A percentile compares a stretch with the other conserved stretches of the same genome.
Evolutionary conservation across 2,329 filamentous ascomycete genomes (phyloP).

Genomic region (Beauveria asiatica): DNA sequence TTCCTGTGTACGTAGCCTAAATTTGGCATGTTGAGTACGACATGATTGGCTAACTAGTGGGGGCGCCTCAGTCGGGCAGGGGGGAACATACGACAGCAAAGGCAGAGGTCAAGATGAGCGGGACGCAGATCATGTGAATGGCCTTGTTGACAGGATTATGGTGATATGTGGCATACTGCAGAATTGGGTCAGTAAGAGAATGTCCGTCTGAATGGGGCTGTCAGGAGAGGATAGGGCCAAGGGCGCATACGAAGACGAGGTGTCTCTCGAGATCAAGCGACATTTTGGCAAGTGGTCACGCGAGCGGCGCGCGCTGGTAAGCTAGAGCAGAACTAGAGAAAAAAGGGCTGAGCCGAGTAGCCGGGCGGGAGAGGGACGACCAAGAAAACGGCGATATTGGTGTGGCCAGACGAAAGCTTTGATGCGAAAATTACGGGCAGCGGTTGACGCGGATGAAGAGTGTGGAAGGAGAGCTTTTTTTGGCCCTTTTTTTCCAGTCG

Average conservation of each 20-base stretch:
- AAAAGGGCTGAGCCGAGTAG: constrained; percentile 1
- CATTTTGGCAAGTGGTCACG: constrained; percentile 32
- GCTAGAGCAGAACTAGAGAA: not conserved
- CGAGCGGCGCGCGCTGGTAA: constrained; percentile 4
- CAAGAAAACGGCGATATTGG: not conserved
- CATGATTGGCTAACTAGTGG: not conserved
- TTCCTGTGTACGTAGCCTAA: constrained; percentile 54
- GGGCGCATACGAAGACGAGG: constrained; percentile 62
- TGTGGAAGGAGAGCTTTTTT: not conserved
- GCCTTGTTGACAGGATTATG: constrained; percentile 66
- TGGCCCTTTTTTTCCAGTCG: constrained; percentile 2
- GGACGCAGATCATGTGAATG: constrained; percentile 75
- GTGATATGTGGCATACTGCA: constrained; percentile 76
- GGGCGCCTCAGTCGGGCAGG: not conserved
- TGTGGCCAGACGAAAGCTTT: not conserved
- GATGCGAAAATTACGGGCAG: not conserved
- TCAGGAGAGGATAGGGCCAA: not conserved
- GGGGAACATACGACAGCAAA: constrained; percentile 55
- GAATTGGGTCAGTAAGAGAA: constrained; percentile 9
- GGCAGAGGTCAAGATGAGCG: constrained; percentile 61
- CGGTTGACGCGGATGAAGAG: not conserved
- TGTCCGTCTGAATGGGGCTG: not conserved
- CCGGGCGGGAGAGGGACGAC: not conserved
- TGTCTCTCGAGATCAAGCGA: constrained; percentile 74
- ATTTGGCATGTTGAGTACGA: constrained; percentile 8